These are phyloP conservation scores for Ceratonia siliqua DNA, from an alignment of 306 rosid species.

Conservation along the genomic window DNA sequence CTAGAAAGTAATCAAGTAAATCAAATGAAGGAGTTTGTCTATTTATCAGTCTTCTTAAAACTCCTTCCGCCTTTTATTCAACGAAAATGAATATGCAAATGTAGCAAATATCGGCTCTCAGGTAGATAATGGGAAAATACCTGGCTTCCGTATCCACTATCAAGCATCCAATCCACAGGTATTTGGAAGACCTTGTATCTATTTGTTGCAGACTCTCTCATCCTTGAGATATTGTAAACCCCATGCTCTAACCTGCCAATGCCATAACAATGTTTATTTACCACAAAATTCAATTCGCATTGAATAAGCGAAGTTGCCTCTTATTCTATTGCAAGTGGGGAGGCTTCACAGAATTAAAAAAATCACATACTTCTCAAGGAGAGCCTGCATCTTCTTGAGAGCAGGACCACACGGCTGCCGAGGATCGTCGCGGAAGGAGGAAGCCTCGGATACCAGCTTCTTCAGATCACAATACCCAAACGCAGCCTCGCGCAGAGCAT, in stretches of 20 bases:
- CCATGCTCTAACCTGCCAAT: constrained; percentile 92
- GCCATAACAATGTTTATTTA: background rate
- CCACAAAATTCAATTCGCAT: background rate
- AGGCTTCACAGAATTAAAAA: background rate
- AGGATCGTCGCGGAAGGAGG: constrained; percentile 72
- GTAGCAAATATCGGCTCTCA: background rate
- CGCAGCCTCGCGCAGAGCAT: constrained; percentile 95
- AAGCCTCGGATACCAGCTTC: constrained; percentile 85
- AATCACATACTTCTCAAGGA: constrained; percentile 71
- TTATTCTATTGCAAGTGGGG: constrained; percentile 12
- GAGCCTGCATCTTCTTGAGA: constrained; percentile 93
- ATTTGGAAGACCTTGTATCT: constrained; percentile 77
- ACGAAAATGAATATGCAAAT: too few relatives aligned
- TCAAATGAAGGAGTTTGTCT: background rate
- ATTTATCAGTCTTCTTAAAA: too few relatives aligned
- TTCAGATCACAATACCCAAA: constrained; percentile 87
- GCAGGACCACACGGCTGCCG: constrained; percentile 85
- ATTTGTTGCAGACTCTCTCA: constrained; percentile 85
- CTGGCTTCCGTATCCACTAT: constrained; percentile 76
- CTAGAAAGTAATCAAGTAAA: background rate
- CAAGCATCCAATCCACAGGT: constrained; percentile 98
- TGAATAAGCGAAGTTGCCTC: background rate
- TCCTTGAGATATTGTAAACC: constrained; percentile 75
- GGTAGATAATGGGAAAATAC: constrained; percentile 45
- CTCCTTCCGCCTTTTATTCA: too few relatives aligned